Evolutionary conservation across 345 rosid species (phyloP).

Genomic region (Capsella bursapastoris): DNA sequence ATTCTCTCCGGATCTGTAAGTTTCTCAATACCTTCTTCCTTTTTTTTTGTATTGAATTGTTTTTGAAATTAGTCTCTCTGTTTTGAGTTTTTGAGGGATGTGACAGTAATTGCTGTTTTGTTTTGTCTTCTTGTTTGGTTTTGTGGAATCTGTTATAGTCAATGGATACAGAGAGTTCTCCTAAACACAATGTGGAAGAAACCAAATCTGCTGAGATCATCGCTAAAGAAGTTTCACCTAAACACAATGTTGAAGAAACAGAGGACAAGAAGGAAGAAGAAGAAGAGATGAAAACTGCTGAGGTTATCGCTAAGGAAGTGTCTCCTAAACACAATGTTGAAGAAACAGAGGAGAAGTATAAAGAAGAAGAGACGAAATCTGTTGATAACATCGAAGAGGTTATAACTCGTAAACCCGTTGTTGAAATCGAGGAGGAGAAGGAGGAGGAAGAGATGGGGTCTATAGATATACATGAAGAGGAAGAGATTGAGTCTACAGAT

Average conservation of each 20-base stretch:
- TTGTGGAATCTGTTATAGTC: conserved; percentile 1
- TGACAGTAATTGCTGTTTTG: background rate
- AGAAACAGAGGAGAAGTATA: conserved; percentile 9
- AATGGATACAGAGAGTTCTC: conserved; percentile 40
- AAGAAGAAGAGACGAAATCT: background rate
- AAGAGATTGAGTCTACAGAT: conserved; percentile 11
- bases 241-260: conserved; percentile 31
- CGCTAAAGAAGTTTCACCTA: conserved; percentile 25
- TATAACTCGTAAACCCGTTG: background rate
- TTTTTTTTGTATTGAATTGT: background rate
- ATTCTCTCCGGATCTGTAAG: conserved; percentile 16
- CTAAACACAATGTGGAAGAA: conserved; percentile 32
- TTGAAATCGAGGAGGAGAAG: conserved; percentile 6
- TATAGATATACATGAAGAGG: conserved; percentile 30
- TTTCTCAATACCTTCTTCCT: background rate
- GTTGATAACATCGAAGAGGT: background rate
- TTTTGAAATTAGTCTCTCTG: background rate
- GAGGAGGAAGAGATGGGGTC: conserved; percentile 40
- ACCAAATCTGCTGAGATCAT: conserved; percentile 36
- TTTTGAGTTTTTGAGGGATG: background rate
- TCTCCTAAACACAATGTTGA: background rate
- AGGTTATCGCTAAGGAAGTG: background rate
- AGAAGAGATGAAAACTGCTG: conserved; percentile 26
- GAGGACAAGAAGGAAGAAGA: conserved; percentile 28
- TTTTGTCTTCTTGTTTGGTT: background rate